A percentile compares a stretch with the other conserved stretches of the same genome.
Conservation (phyloP, 257 asterid species). For the Ajuga chamaepitys region DNA sequence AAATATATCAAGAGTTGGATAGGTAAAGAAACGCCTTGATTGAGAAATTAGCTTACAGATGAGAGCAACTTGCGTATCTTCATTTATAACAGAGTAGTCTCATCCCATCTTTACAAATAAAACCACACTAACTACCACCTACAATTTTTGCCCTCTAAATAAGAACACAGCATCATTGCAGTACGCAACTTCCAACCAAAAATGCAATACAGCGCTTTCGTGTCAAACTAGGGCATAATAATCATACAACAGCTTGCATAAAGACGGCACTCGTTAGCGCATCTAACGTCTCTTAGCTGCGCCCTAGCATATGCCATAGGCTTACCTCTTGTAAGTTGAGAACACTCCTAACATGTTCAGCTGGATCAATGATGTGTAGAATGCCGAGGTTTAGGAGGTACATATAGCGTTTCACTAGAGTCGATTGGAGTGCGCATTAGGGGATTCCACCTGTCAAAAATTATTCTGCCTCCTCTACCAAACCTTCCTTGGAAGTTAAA, state of each 20-base stretch:
- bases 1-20: too few relatives aligned
- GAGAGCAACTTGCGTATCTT: too few relatives aligned
- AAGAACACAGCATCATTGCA: too few relatives aligned
- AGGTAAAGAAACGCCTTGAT: too few relatives aligned
- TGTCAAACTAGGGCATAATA: too few relatives aligned
- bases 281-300: neutral
- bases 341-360: neutral
- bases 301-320: neutral
- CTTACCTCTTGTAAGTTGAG: neutral
- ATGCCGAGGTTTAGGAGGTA: conserved; percentile 56
- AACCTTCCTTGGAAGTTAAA: conserved; percentile 60
- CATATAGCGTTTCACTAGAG: conserved; percentile 43
- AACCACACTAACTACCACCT: neutral
- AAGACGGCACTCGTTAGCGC: too few relatives aligned
- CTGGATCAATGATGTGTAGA: conserved; percentile 35
- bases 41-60: too few relatives aligned
- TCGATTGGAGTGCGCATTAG: conserved; percentile 61
- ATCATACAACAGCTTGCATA: too few relatives aligned
- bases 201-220: too few relatives aligned
- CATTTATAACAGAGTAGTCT: neutral
- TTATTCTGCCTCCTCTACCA: conserved; percentile 91
- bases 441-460: conserved; percentile 86
- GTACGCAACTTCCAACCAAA: too few relatives aligned
- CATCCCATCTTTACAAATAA: neutral
- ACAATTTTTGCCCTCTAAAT: neutral